Base-by-base conservation (phyloP, 495 filamentous ascomycete species). In the Amphirosellinia nigrospora region DNA sequence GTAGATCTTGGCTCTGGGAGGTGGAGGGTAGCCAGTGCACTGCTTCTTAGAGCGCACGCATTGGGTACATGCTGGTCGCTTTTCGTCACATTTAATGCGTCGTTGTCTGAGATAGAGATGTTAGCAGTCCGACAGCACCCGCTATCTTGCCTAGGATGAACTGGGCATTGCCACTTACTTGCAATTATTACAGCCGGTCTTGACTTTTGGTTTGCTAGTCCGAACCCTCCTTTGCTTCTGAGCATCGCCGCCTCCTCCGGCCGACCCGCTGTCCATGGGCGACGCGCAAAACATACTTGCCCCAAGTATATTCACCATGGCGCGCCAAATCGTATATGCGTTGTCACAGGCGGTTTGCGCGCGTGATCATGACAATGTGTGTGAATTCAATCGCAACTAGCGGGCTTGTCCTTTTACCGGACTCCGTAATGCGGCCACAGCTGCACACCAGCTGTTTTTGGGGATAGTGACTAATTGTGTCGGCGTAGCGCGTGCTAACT, bases 81-180 rank as follows among this genome's bases (percentile, higher is more conserved):
- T 82, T 75, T 92, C 89, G 77, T 88, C 89, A 78, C 89, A 92
- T 79, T 91, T 91, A 34, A 92, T 89, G 71, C 85, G 83, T 50
- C 89, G 83, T 59, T 84, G 85, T 72, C 89, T 91, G 66, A 28
- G 8, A 71, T 71, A 63, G 43, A n/a, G 7, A 39, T 39, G 65
- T 68, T 19, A 70, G 53, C 43, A 64, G 60, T 64, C 69, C 74
- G 75, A 64, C 41, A 13, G 15, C 10, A 26, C n/a, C 58, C n/a
- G 36, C 58, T n/a, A 58, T 9, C 9, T 6, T 36, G n/a, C 16
- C 55, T 28, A 69, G 70, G 13, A 15, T 60, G 16, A 43, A 34
- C 43, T 38, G 30, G 41, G 41, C 13, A 38, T 5, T 48, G 43
- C 21, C 48, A 78, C 85, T 75, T 80, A 87, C 84, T 87, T 88